A percentile compares a stretch with the other conserved stretches of the same genome.
These are phyloP conservation scores for Holtermannia corniformis DNA, from an alignment of 768 basidiomycete species.

Conservation along the genomic window DNA sequence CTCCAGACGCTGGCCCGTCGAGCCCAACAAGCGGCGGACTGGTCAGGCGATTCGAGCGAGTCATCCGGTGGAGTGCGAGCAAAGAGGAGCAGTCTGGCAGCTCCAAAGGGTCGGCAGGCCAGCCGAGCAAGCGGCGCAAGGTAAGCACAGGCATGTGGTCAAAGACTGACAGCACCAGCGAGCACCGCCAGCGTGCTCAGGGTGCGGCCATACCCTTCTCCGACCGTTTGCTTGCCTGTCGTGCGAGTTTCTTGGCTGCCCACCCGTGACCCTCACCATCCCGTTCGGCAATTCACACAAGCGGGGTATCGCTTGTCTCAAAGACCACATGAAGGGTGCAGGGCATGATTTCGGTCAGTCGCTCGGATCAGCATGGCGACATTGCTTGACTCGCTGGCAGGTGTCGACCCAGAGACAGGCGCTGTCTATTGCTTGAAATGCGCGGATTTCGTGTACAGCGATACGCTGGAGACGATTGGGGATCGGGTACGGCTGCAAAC, in stretches of 20 bases:
- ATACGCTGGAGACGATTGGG: constrained; percentile 46
- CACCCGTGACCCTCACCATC: constrained; percentile 8
- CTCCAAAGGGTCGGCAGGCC: background rate
- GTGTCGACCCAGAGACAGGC: constrained; percentile 65
- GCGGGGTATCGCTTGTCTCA: background rate
- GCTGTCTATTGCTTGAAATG: constrained; percentile 63
- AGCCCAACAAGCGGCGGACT: constrained; percentile 4
- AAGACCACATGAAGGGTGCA: constrained; percentile 16
- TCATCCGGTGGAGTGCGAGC: constrained; percentile 20
- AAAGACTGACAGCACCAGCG: background rate
- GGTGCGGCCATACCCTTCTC: constrained; percentile 12
- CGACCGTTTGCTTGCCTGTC: constrained; percentile 32
- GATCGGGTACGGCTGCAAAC: constrained; percentile 5
- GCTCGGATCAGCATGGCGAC: background rate
- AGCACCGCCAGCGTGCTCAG: constrained; percentile 6
- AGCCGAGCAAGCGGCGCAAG: constrained; percentile 12
- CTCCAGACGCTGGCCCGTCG: constrained; percentile 3
- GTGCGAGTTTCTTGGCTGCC: constrained; percentile 28
- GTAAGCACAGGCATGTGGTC: background rate
- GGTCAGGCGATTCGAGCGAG: constrained; percentile 14
- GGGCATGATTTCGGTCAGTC: background rate
- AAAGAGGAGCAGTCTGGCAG: constrained; percentile 5
- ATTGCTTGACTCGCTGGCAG: constrained; percentile 42
- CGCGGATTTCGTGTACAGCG: constrained; percentile 63
- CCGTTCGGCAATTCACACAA: constrained; percentile 4